Evolutionary conservation across 2,329 filamentous ascomycete genomes (phyloP).

Genomic region (Zelopaecilomyces penicillatus): DNA sequence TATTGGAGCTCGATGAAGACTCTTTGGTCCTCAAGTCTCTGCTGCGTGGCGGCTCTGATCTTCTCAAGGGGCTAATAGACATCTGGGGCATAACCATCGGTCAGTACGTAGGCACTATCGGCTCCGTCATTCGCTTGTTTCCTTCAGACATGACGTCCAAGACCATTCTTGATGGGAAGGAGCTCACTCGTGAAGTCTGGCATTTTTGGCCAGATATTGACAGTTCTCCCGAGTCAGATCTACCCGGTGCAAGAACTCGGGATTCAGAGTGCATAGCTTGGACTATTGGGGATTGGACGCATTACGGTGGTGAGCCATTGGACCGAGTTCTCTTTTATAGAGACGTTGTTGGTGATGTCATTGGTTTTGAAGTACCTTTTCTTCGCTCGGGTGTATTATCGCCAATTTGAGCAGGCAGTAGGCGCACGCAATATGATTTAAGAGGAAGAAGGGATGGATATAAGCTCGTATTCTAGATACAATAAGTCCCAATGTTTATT

Average conservation of each 20-base stretch:
- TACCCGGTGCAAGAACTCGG: constrained; percentile 17
- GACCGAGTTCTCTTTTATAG: constrained; percentile 24
- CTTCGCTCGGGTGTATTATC: constrained; percentile 20
- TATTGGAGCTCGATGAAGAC: constrained; percentile 16
- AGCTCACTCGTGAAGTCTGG: constrained; percentile 16
- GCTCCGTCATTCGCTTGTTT: constrained; percentile 16
- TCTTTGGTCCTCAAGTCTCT: constrained; percentile 18
- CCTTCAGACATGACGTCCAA: constrained; percentile 14
- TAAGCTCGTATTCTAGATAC: no score
- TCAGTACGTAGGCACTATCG: constrained; percentile 13
- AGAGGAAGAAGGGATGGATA: no score
- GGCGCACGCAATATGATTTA: no score
- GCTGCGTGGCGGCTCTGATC: constrained; percentile 13
- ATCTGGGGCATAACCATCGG: constrained; percentile 18
- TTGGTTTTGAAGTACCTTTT: constrained; percentile 26
- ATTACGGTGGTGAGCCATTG: constrained; percentile 25
- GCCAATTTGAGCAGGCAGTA: neutral
- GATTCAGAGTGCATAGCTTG: constrained; percentile 21
- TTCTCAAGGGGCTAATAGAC: constrained; percentile 12
- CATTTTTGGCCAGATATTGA: constrained; percentile 19
- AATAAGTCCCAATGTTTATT: no score
- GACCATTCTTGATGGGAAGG: constrained; percentile 8
- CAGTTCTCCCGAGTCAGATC: constrained; percentile 13
- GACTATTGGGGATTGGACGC: constrained; percentile 26
- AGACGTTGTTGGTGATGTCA: constrained; percentile 15